These are phyloP conservation scores for Cardamine chenopodiifolia DNA, from an alignment of 345 rosid genomes.

Conservation along the genomic window DNA sequence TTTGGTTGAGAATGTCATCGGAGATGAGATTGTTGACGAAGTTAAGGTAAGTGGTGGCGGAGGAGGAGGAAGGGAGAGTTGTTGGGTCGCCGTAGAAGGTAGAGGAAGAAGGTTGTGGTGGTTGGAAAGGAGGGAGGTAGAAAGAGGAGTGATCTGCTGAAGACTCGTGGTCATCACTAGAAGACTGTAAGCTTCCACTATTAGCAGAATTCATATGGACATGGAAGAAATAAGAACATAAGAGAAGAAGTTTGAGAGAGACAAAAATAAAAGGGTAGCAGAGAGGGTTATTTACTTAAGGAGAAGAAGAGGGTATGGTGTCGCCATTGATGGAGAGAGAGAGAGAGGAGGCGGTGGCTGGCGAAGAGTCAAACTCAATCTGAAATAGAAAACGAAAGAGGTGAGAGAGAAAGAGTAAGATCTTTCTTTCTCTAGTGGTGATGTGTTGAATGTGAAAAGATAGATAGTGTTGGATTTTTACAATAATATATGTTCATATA, in stretches of 20 bases:
- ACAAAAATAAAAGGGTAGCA: not conserved
- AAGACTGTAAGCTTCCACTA: slow-evolving; percentile 74
- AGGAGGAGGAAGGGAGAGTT: slow-evolving; percentile 40
- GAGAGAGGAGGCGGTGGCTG: slow-evolving; percentile 62
- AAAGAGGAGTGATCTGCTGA: slow-evolving; percentile 47
- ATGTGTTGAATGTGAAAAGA: slow-evolving; percentile 48
- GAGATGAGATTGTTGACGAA: slow-evolving; percentile 33
- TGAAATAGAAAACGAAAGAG: slow-evolving; percentile 41
- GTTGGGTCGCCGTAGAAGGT: slow-evolving; percentile 23
- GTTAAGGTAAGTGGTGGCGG: slow-evolving; percentile 27
- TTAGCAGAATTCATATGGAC: slow-evolving; percentile 77
- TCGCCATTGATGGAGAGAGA: slow-evolving; percentile 53
- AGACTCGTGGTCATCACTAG: slow-evolving; percentile 69
- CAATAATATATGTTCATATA: not conserved
- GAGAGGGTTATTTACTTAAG: slow-evolving; percentile 39
- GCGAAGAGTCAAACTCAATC: slow-evolving; percentile 88
- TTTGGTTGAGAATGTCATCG: slow-evolving; percentile 29
- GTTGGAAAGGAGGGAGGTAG: slow-evolving; percentile 42
- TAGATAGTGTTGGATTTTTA: slow-evolving; percentile 34
- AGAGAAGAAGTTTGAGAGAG: slow-evolving; percentile 18
- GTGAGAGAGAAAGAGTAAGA: slow-evolving; percentile 30
- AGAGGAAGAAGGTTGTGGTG: slow-evolving; percentile 37
- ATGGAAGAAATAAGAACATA: slow-evolving; percentile 22
- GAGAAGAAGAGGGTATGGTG: slow-evolving; percentile 62
- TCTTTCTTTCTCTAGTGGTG: slow-evolving; percentile 34